Conservation (phyloP, 2,329 filamentous ascomycete genomes). For the Cladosporium sp. region DNA sequence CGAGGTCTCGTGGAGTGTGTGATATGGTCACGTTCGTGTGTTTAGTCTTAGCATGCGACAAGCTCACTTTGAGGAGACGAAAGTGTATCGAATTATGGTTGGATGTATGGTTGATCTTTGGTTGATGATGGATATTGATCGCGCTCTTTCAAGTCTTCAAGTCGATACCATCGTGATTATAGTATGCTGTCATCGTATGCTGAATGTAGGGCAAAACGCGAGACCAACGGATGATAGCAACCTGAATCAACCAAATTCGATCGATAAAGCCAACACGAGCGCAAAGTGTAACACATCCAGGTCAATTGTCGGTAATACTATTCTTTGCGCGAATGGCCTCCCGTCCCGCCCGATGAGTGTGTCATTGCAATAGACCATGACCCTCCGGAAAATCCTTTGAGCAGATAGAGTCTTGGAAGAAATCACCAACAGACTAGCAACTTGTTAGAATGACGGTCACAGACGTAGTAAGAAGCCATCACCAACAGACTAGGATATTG, state of each 20-base stretch:
- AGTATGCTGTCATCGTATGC: neutral
- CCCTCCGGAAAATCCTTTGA: conserved; percentile 13
- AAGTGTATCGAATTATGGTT: neutral
- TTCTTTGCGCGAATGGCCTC: neutral
- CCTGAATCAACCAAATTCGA: neutral
- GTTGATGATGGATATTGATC: neutral
- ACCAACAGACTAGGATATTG: neutral
- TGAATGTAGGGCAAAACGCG: neutral
- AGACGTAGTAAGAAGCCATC: neutral
- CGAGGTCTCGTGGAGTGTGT: neutral
- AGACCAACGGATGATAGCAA: neutral
- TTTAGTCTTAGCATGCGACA: neutral
- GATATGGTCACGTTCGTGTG: neutral
- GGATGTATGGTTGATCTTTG: neutral
- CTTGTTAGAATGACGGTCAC: neutral
- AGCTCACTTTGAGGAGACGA: neutral
- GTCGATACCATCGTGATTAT: neutral
- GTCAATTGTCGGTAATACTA: neutral
- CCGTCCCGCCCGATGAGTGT: neutral
- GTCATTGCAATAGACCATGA: neutral
- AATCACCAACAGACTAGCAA: neutral
- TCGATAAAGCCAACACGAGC: conserved; percentile 4
- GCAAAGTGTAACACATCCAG: neutral
- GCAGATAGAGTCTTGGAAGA: neutral
- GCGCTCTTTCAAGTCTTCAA: conserved; percentile 2